Conservation (phyloP, 805 yeast species). For the Myxozyma neotropica region DNA sequence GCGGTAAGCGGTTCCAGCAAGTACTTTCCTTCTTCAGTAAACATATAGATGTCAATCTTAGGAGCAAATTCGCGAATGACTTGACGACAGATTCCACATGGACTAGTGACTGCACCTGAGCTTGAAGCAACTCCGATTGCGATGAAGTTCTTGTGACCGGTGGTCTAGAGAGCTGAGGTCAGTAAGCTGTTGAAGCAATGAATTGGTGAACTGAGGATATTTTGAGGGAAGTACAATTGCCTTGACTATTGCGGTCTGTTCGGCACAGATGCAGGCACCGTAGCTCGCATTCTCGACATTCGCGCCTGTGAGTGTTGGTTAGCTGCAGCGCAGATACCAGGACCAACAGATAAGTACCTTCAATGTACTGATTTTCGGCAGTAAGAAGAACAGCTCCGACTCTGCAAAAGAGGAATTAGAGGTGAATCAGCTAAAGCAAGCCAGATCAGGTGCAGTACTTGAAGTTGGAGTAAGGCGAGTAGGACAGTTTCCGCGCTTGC, state of each 20-base stretch:
- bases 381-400: slow-evolving; percentile 82
- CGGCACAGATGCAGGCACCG: slow-evolving; percentile 79
- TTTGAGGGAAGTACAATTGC: slow-evolving; percentile 58
- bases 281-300: slow-evolving; percentile 93
- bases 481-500: slow-evolving; percentile 58
- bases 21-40: slow-evolving; percentile 53
- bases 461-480: slow-evolving; percentile 74
- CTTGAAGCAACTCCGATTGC: slow-evolving; percentile 74
- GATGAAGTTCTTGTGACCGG: slow-evolving; percentile 46
- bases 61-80: slow-evolving; percentile 77
- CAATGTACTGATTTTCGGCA: slow-evolving; percentile 49
- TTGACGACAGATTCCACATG: slow-evolving; percentile 96
- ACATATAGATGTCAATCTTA: slow-evolving; percentile 69
- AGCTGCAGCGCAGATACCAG: not conserved
- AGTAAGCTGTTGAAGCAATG: not conserved
- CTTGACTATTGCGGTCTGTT: slow-evolving; percentile 62
- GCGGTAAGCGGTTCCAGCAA: slow-evolving; percentile 51
- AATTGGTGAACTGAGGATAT: too few species aligned
- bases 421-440: not conserved
- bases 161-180: slow-evolving; percentile 25
- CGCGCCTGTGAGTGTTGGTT: slow-evolving; percentile 57
- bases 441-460: slow-evolving; percentile 26
- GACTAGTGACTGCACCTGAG: slow-evolving; percentile 61
- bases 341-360: not conserved
- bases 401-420: slow-evolving; percentile 37